Conservation (phyloP, 805 yeast species). For the Tetrapisispora nanseiensis region DNA sequence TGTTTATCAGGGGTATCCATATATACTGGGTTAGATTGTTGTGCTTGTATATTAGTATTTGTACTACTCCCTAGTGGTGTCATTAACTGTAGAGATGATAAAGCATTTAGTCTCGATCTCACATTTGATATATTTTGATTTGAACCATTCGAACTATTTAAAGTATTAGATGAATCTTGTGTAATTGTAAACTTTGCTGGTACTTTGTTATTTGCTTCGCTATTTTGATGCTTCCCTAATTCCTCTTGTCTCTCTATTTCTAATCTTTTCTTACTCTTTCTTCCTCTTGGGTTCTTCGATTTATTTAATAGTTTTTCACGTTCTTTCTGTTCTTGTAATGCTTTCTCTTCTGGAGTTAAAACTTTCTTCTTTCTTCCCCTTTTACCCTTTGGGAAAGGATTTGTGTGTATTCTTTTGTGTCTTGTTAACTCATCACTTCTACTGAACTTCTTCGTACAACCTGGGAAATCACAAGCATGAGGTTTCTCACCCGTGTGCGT, state of each 20-base stretch:
- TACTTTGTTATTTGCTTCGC: background rate
- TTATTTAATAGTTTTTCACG: background rate
- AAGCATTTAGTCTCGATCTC: constrained; percentile 27
- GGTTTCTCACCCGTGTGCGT: constrained; percentile 81
- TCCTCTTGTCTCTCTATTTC: background rate
- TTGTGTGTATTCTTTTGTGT: constrained; percentile 62
- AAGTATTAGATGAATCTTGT: background rate
- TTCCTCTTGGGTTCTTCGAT: constrained; percentile 1
- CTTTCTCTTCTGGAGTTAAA: constrained; percentile 3
- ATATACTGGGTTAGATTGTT: constrained; percentile 8
- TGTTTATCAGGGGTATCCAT: constrained; percentile 16
- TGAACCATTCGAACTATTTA: background rate
- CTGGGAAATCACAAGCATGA: constrained; percentile 63
- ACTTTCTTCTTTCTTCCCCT: constrained; percentile 35
- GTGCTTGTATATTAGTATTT: constrained; percentile 6
- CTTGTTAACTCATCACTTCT: constrained; percentile 68
- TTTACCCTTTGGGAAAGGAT: constrained; percentile 59
- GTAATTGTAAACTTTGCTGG: background rate
- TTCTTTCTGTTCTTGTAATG: constrained; percentile 1
- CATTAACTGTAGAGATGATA: constrained; percentile 51
- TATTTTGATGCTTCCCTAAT: constrained; percentile 1
- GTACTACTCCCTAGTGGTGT: constrained; percentile 38
- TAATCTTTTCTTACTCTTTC: background rate
- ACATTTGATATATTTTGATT: constrained; percentile 9
- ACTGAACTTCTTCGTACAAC: constrained; percentile 58